Conservation (phyloP, 2,329 filamentous ascomycete genomes). For the Davidsoniella australis region DNA sequence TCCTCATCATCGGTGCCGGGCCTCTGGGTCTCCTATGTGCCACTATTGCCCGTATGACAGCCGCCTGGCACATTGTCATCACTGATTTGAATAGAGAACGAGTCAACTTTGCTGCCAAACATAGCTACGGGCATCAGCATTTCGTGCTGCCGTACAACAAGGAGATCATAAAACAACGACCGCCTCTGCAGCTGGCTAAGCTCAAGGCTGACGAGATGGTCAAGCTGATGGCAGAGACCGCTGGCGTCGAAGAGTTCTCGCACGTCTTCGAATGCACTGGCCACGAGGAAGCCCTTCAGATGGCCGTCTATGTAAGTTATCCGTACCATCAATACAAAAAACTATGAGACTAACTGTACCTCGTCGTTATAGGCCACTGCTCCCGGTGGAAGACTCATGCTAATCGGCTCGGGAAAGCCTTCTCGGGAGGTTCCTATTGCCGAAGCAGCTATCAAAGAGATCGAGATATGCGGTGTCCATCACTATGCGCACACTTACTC, state of each 20-base stretch:
- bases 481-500: constrained; percentile 62
- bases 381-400: constrained; percentile 51
- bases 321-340: no score
- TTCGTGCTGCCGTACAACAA: no score
- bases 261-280: constrained; percentile 66
- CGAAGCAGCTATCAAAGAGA: constrained; percentile 49
- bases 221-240: no score
- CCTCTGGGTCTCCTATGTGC: constrained; percentile 43
- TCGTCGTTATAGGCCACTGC: constrained; percentile 29
- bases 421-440: constrained; percentile 53
- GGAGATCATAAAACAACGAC: no score
- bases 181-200: no score
- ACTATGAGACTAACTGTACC: background rate
- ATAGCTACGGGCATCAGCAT: no score
- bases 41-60: constrained; percentile 34
- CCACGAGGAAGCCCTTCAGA: constrained; percentile 59
- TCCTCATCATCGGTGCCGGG: constrained; percentile 43
- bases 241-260: constrained; percentile 40
- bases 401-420: constrained; percentile 58
- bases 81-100: constrained; percentile 25
- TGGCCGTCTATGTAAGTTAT: constrained; percentile 45
- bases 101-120: constrained; percentile 34
- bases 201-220: no score
- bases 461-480: constrained; percentile 56
- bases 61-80: constrained; percentile 30